Percentiles rank a stretch among this genome's conserved stretches.
phyloP scores from a whole-genome alignment of 2,329 filamentous ascomycete species.

The Hypoxylon rubiginosum region DNA sequence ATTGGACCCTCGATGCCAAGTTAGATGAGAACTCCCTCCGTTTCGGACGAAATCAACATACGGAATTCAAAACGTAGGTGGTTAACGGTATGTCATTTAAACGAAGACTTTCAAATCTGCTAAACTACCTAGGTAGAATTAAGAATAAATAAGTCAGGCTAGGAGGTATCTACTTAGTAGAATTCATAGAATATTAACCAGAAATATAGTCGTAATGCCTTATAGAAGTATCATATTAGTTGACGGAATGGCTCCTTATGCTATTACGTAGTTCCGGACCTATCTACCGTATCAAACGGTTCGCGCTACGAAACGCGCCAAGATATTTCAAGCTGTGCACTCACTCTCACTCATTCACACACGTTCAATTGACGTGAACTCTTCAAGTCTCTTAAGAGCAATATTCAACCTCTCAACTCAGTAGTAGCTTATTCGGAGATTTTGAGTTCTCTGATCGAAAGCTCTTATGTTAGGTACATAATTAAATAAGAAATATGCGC shows the following conservation, averaged over 20 bases:
- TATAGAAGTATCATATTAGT: too few relatives aligned
- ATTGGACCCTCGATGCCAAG: not conserved
- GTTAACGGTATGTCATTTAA: not conserved
- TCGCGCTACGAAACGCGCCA: slow-evolving; percentile 3
- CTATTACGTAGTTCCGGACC: not conserved
- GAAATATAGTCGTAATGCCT: too few relatives aligned
- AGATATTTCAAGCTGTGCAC: slow-evolving; percentile 9
- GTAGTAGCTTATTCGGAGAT: not conserved
- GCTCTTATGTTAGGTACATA: too few relatives aligned
- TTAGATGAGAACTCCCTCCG: not conserved
- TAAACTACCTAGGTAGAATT: too few relatives aligned
- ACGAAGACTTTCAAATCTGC: not conserved
- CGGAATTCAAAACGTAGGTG: not conserved
- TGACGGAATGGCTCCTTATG: not conserved
- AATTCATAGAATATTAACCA: not conserved
- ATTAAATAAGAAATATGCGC: too few relatives aligned
- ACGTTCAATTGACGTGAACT: not conserved
- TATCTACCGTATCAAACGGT: slow-evolving; percentile 11
- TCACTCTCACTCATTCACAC: not conserved
- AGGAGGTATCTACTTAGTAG: too few relatives aligned
- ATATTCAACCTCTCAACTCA: not conserved
- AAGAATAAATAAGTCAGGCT: too few relatives aligned
- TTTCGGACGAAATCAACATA: not conserved
- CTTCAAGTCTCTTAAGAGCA: not conserved
- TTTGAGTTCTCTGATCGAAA: not conserved